Evolutionary conservation across 2,329 filamentous ascomycete genomes (phyloP), one percentile per base, ranked within the genome.

Genomic region (Coniochaeta prunicola): DNA sequence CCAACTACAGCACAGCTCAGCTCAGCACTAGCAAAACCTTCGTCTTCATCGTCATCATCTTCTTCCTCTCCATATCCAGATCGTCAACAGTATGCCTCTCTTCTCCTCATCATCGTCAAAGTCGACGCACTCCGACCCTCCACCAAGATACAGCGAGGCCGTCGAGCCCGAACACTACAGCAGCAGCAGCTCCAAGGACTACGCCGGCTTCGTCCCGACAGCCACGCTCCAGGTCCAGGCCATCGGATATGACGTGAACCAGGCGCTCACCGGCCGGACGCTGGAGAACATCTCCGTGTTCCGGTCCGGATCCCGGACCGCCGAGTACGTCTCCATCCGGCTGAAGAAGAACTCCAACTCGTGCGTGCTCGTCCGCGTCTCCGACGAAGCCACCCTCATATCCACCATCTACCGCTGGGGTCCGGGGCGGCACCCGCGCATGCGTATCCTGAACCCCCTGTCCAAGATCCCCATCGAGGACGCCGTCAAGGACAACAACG

Each of bases 151-250:
- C 36, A 38, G 36, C 36, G 36, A 38, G 36, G 36, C 36, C 36
- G 13, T 38, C 36, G 36, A 38, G 17, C 17, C 36, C 36, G 13
- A 38, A 7, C 36, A 38, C 36, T 15, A 38, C 36, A 38, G 36
- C 36, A n/a, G 36, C 36, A n/a, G 36, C 26, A 61, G 67, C 7
- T 68, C 67, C 36, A 65, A 65, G 17, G 65, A 67, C 57, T 53
- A 58, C 10, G 66, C 66, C 26, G 59, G 58, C 13, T 67, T 68
- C 34, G 63, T 66, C 17, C 59, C 66, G 3, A 63, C 59, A 9
- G 59, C 60, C 17, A 67, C 63, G 36, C 58, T 67, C 8, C 62
- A 65, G 12, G 42, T 17, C 36, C 36, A 38, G 36, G 36, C 36
- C 36, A 38, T 38, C 17, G 36, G 36, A 15, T 38, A 38, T 38